Percentiles rank a stretch among this genome's conserved stretches.
phyloP scores from a whole-genome alignment of 257 asterid genomes.

The Solanum corneliomulleri region DNA sequence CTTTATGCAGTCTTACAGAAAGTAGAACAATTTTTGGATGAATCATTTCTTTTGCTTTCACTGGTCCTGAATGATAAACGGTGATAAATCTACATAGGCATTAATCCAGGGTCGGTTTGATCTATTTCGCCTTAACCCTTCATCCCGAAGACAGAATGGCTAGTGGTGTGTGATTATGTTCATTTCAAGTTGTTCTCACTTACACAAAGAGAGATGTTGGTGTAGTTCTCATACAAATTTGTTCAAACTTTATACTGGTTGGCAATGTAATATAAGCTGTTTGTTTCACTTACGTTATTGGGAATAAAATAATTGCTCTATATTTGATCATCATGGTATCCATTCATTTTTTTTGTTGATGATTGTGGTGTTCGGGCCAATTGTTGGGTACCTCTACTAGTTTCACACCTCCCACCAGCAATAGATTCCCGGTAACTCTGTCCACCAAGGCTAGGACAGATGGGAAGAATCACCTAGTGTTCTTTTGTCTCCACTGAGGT shows the following conservation, averaged over 20 bases:
- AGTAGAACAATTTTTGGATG: neutral
- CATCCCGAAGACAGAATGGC: neutral
- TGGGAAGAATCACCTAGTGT: neutral
- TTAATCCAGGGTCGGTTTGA: neutral
- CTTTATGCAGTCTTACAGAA: neutral
- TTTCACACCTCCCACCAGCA: neutral
- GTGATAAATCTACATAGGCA: neutral
- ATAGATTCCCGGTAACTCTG: neutral
- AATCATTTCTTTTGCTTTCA: neutral
- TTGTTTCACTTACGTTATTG: neutral
- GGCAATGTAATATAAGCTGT: neutral
- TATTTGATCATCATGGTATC: neutral
- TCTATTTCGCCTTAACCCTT: neutral
- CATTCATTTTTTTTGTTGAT: neutral
- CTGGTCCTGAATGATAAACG: neutral
- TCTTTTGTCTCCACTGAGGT: neutral
- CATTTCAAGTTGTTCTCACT: neutral
- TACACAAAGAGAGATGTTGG: neutral
- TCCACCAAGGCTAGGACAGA: neutral
- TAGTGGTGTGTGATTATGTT: neutral
- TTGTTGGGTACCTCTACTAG: neutral
- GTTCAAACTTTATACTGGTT: neutral
- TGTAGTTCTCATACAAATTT: neutral
- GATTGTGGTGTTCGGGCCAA: neutral
- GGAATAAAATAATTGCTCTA: neutral